Conservation (phyloP, 805 yeast genomes). For the Schizosaccharomyces cryophilus region DNA sequence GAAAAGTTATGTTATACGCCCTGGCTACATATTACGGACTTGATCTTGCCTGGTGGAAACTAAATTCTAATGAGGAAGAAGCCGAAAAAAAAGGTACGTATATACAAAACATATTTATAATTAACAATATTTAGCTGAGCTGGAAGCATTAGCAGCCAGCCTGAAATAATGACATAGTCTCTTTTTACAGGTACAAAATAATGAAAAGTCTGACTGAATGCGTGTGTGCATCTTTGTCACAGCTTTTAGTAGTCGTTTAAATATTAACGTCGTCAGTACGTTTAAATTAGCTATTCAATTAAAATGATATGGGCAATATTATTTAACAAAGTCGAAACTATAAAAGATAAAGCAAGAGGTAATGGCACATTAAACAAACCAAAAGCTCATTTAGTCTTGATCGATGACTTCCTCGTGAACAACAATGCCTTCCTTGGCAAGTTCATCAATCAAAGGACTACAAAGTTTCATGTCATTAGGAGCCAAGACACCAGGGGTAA, state of each 20-base stretch:
- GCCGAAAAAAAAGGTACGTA: background rate
- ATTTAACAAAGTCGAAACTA: background rate
- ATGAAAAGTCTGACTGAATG: too few relatives aligned
- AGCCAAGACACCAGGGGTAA: conserved; percentile 63
- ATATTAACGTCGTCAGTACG: too few relatives aligned
- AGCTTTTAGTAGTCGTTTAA: too few relatives aligned
- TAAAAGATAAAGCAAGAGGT: background rate
- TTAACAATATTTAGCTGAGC: background rate
- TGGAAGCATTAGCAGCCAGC: background rate
- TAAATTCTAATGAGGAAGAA: background rate
- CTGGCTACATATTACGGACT: background rate
- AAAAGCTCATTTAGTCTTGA: background rate
- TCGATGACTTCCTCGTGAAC: conserved; percentile 56
- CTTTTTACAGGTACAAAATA: too few relatives aligned
- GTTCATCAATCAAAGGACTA: conserved; percentile 70
- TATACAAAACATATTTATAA: background rate
- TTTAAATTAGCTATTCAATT: too few relatives aligned
- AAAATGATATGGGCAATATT: too few relatives aligned
- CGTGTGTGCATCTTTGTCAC: too few relatives aligned
- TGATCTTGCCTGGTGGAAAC: background rate
- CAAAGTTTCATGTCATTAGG: conserved; percentile 64
- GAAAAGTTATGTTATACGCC: background rate
- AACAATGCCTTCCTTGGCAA: conserved; percentile 71
- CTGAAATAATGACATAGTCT: too few relatives aligned
- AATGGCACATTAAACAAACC: background rate